A percentile compares a stretch with the other conserved stretches of the same genome.
Conservation (phyloP, 2,329 filamentous ascomycete species). For the Ascochyta viciae-villosae region DNA sequence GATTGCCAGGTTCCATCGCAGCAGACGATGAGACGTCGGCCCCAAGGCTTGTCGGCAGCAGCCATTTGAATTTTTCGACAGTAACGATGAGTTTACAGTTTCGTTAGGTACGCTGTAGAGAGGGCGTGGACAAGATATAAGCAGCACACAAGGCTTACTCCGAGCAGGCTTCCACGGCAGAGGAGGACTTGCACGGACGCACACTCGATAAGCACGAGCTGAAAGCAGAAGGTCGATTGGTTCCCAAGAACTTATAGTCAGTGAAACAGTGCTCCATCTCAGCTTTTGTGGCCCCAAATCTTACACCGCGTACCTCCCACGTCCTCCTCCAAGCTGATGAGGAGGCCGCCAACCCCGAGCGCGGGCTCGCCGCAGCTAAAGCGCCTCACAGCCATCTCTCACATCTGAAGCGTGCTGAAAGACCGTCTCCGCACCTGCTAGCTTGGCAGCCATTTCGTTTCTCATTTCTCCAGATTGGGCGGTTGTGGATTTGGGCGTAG, state of each 20-base stretch:
- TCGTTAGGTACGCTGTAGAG: no score
- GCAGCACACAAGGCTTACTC: not conserved
- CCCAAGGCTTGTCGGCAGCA: slow-evolving; percentile 32
- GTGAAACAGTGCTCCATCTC: not conserved
- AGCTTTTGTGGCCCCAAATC: slow-evolving; percentile 6
- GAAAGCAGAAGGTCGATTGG: not conserved
- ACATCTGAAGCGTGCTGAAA: not conserved
- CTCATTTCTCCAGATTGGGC: slow-evolving; percentile 4
- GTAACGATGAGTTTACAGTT: not conserved
- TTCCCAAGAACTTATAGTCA: not conserved
- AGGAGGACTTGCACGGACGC: not conserved
- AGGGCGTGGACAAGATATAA: no score
- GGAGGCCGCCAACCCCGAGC: not conserved
- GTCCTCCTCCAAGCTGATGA: slow-evolving; percentile 15
- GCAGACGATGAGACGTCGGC: slow-evolving; percentile 45
- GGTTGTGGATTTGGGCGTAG: slow-evolving; percentile 1
- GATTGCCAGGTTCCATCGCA: slow-evolving; percentile 50
- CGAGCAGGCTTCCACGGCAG: not conserved
- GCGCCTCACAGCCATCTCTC: slow-evolving; percentile 1
- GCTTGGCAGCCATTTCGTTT: not conserved
- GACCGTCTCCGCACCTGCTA: not conserved
- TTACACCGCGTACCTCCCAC: slow-evolving; percentile 2
- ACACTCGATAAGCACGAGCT: not conserved
- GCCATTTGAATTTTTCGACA: not conserved
- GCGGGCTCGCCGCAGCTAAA: slow-evolving; percentile 1